Percentiles rank a stretch among this genome's conserved stretches.
These are phyloP conservation scores for Vaccinium vitisidaea DNA, from an alignment of 148 eudicot genomes.

Conservation along the genomic window DNA sequence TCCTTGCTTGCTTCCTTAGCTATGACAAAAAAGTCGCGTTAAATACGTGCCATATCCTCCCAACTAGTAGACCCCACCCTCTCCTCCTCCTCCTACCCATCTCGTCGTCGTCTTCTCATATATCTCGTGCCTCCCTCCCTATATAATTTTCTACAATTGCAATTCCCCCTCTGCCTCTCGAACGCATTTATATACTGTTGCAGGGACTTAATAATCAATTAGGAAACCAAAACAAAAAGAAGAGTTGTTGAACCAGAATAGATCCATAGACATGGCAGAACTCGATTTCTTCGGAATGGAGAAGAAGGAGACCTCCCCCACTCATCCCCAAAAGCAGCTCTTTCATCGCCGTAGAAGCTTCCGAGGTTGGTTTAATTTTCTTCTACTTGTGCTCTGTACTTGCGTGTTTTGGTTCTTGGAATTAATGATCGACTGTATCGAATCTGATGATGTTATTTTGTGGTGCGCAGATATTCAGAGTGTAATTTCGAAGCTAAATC, in stretches of 20 bases:
- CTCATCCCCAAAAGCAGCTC: constrained; percentile 6
- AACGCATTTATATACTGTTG: not conserved
- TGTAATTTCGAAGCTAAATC: constrained; percentile 61
- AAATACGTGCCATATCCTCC: not conserved
- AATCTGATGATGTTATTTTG: no score
- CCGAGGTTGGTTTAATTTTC: constrained; percentile 22
- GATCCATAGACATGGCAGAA: constrained; percentile 26
- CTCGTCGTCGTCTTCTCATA: not conserved
- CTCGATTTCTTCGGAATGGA: constrained; percentile 43
- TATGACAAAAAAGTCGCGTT: not conserved
- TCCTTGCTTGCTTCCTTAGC: not conserved
- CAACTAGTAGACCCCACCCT: not conserved
- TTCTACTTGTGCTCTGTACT: no score
- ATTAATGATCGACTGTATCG: no score
- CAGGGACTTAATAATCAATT: not conserved
- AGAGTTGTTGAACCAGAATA: not conserved
- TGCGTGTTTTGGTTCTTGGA: no score
- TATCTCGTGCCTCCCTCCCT: not conserved
- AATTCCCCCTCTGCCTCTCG: not conserved
- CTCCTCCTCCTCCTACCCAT: not conserved
- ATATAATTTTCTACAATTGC: no score
- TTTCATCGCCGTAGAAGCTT: constrained; percentile 44
- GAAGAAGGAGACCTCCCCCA: not conserved
- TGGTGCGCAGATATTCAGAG: constrained; percentile 26
- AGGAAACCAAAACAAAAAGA: not conserved